A percentile compares a stretch with the other conserved stretches of the same genome.
phyloP scores from a whole-genome alignment of 768 basidiomycete genomes.

The Obba rivulosa region DNA sequence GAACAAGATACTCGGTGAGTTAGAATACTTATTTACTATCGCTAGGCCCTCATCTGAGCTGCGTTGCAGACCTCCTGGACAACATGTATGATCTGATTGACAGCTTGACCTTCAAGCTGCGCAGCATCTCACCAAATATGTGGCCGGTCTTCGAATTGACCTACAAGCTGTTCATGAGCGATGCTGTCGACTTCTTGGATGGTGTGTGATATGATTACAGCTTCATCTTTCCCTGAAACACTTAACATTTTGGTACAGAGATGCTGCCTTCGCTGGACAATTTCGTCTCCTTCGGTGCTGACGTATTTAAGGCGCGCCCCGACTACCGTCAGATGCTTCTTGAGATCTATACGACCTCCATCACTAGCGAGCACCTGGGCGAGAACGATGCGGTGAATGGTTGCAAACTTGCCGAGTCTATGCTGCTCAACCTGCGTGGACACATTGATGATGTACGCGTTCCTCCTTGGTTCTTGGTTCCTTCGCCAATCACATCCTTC shows the following conservation, averaged over 20 bases:
- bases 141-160: slow-evolving; percentile 86
- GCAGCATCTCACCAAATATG: slow-evolving; percentile 71
- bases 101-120: slow-evolving; percentile 76
- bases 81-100: slow-evolving; percentile 86
- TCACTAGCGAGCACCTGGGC: slow-evolving; percentile 66
- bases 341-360: slow-evolving; percentile 76
- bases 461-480: slow-evolving; percentile 2
- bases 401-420: slow-evolving; percentile 78
- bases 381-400: slow-evolving; percentile 83
- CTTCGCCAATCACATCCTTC: background rate
- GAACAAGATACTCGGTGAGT: slow-evolving; percentile 67
- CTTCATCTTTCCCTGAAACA: background rate
- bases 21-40: background rate
- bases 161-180: slow-evolving; percentile 75
- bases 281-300: slow-evolving; percentile 79
- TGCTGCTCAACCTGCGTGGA: slow-evolving; percentile 76
- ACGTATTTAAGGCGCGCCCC: slow-evolving; percentile 62
- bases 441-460: slow-evolving; percentile 67
- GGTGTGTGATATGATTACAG: slow-evolving; percentile 37
- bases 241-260: slow-evolving; percentile 35
- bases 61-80: slow-evolving; percentile 67
- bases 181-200: slow-evolving; percentile 83
- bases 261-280: slow-evolving; percentile 89
- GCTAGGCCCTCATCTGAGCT: background rate
- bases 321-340: slow-evolving; percentile 79